Evolutionary conservation across 2,329 filamentous ascomycete genomes (phyloP).

Genomic region (Acarospora socialis): DNA sequence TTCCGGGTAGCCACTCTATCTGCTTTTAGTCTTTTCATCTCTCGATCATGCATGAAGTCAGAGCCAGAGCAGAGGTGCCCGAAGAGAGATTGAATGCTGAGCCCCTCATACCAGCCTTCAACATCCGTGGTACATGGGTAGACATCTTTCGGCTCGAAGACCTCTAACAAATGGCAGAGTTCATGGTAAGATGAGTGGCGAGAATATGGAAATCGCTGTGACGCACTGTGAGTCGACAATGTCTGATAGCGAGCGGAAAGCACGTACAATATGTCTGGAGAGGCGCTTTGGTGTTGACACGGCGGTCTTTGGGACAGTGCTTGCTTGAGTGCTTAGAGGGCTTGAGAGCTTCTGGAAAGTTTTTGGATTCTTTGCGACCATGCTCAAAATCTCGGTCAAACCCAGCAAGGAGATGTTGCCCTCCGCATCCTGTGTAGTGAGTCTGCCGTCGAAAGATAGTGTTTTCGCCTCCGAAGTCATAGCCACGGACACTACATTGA

Average conservation of each 20-base stretch:
- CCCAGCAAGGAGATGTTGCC: too few relatives aligned
- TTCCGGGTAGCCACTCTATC: neutral
- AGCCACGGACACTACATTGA: slow-evolving; percentile 20
- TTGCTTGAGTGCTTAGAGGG: too few relatives aligned
- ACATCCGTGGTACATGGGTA: slow-evolving; percentile 67
- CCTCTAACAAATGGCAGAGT: slow-evolving; percentile 53
- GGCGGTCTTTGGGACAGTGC: too few relatives aligned
- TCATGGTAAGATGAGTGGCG: slow-evolving; percentile 79
- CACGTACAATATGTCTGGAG: too few relatives aligned
- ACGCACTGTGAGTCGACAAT: slow-evolving; percentile 4
- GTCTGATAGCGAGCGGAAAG: neutral
- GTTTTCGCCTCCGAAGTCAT: slow-evolving; percentile 21
- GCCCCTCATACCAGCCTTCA: slow-evolving; percentile 44
- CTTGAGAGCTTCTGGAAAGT: too few relatives aligned
- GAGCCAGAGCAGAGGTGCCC: slow-evolving; percentile 49
- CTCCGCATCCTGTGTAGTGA: too few relatives aligned
- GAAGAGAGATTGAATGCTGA: slow-evolving; percentile 57
- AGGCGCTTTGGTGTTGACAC: too few relatives aligned
- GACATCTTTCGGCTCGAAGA: slow-evolving; percentile 60
- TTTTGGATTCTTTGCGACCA: too few relatives aligned
- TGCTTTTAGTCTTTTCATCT: slow-evolving; percentile 32
- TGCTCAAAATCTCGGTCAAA: too few relatives aligned
- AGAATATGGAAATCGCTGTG: slow-evolving; percentile 69
- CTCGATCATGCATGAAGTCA: slow-evolving; percentile 49
- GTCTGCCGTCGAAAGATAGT: slow-evolving; percentile 26